Conservation (phyloP, 306 rosid genomes). For the Cajanus cajan region DNA sequence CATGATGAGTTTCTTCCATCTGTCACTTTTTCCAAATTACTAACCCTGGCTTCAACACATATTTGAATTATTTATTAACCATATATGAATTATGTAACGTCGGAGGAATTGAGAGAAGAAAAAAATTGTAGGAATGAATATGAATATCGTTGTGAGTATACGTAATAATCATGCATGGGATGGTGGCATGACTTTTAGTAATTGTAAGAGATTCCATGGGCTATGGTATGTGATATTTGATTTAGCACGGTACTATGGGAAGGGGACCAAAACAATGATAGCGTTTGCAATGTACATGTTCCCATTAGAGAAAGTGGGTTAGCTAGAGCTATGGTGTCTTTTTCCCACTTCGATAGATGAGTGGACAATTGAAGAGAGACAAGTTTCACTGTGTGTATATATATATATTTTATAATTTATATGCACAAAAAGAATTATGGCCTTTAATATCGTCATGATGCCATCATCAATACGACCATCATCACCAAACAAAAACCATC, state of each 20-base stretch:
- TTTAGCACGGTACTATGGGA: slow-evolving; percentile 46
- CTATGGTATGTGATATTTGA: slow-evolving; percentile 28
- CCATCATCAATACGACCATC: slow-evolving; percentile 78
- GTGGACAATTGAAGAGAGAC: slow-evolving; percentile 43
- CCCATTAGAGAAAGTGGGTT: slow-evolving; percentile 71
- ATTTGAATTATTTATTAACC: too few relatives aligned
- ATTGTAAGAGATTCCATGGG: slow-evolving; percentile 38
- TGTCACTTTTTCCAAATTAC: slow-evolving; percentile 9
- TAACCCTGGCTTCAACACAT: slow-evolving; percentile 13
- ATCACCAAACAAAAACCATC: slow-evolving; percentile 25
- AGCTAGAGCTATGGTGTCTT: slow-evolving; percentile 51
- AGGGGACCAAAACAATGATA: slow-evolving; percentile 63
- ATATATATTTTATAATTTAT: not conserved
- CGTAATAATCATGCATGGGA: slow-evolving; percentile 91
- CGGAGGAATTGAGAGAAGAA: not conserved
- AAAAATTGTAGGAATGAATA: slow-evolving; percentile 26
- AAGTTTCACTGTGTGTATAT: not conserved
- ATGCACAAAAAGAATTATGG: slow-evolving; percentile 1
- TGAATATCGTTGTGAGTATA: slow-evolving; percentile 38
- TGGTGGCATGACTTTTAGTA: slow-evolving; percentile 44
- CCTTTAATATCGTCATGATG: slow-evolving; percentile 61
- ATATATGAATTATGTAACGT: not conserved
- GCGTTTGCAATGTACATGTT: slow-evolving; percentile 54
- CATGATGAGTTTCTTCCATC: slow-evolving; percentile 29
- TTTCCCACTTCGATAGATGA: slow-evolving; percentile 52